phyloP scores from a whole-genome alignment of 192 early-diverging fungal genomes.

The Coemansia sp. region DNA sequence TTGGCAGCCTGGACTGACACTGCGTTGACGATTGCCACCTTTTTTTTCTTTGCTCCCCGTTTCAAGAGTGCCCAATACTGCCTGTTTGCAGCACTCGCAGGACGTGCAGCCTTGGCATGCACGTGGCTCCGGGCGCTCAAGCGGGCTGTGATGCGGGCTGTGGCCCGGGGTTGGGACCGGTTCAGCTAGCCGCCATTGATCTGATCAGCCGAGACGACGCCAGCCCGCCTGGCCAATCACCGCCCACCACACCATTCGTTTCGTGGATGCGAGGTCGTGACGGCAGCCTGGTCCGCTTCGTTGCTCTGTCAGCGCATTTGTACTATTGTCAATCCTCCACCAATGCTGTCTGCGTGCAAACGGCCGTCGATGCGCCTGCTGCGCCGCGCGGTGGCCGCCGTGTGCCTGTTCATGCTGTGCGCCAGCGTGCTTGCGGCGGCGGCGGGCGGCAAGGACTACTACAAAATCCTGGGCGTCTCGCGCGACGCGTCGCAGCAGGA shows the following conservation, averaged over 20 bases:
- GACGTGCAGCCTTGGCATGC: no score
- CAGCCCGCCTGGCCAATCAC: slow-evolving; percentile 19
- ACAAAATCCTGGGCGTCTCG: slow-evolving; percentile 81
- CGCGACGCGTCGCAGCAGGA: slow-evolving; percentile 72
- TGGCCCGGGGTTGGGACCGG: not conserved
- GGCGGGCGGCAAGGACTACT: slow-evolving; percentile 65
- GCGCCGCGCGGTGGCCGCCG: slow-evolving; percentile 4
- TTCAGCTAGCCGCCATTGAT: not conserved
- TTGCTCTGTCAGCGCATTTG: not conserved
- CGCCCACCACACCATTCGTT: slow-evolving; percentile 6
- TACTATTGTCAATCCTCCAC: no score
- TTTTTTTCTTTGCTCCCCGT: no score
- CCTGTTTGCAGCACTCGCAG: no score
- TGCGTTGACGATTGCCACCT: no score
- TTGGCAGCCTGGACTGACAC: no score
- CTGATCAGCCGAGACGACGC: not conserved
- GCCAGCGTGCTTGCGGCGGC: slow-evolving; percentile 7
- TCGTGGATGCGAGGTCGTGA: not conserved
- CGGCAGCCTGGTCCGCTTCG: not conserved
- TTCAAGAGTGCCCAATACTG: no score
- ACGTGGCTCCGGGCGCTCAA: no score
- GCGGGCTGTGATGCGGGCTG: no score
- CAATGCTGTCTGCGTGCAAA: slow-evolving; percentile 3
- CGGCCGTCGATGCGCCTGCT: slow-evolving; percentile 9
- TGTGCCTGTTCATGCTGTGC: slow-evolving; percentile 7